Evolutionary conservation across 1,284 basidiomycete species (phyloP), one percentile per base, ranked within the genome.

Genomic region (Phenoliferia sp.): DNA sequence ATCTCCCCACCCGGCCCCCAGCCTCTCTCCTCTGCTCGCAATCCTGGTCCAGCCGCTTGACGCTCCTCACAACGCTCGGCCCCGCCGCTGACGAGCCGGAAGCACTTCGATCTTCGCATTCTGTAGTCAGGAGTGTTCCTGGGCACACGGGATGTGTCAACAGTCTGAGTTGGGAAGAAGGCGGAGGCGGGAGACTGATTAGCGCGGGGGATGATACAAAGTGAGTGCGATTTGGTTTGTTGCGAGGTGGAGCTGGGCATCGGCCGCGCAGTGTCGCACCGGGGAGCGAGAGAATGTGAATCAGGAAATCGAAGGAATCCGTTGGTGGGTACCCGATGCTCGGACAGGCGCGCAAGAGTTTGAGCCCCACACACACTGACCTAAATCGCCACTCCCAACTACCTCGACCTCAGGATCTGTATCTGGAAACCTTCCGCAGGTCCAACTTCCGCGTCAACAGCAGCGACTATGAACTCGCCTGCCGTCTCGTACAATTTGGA

Each of bases 401-500:
- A n/a, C n/a, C n/a, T n/a, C n/a, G n/a, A n/a, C n/a, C n/a, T n/a
- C 61, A 71, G 74, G 48, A 67, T 74, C 44, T 76, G 75, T 63
- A 67, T 76, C 39, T 76, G 75, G 75, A 67, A n/a, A n/a, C n/a
- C 64, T 29, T 62, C 74, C 1, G 72, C 73, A 0, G 54, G 70
- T 29, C 67, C 68, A 17, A 35, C 56, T 3, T 61, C 35, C 3
- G 10, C 12, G 28, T 48, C 17, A 1, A n/a, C 58, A 19, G 29
- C 44, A n/a, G n/a, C n/a, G n/a, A n/a, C n/a, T n/a, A n/a, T n/a
- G n/a, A 55, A 3, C 5, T 17, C 57, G 29, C 63, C 67, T 0
- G n/a, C 22, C 1, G 54, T 67, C 2, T 32, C 26, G 2, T 63
- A 64, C 50, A 67, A 68, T 17, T 52, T 73, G 16, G 34, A 64